phyloP scores from a whole-genome alignment of 345 rosid species.

The Moringa oleifera region DNA sequence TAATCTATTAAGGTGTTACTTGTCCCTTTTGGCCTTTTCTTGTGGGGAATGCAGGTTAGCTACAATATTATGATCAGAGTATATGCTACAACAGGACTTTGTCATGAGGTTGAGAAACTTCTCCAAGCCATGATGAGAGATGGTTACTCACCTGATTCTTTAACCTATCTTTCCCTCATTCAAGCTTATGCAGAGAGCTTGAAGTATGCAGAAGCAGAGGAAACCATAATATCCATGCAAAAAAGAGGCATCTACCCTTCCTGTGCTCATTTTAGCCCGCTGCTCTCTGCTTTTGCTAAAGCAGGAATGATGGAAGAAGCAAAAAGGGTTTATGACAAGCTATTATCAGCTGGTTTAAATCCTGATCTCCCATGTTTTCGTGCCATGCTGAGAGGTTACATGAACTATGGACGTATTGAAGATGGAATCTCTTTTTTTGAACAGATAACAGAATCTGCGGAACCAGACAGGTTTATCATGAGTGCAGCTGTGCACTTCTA shows the following conservation, averaged over 20 bases:
- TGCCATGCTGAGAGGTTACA: slow-evolving; percentile 56
- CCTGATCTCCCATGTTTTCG: slow-evolving; percentile 49
- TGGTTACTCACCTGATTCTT: slow-evolving; percentile 44
- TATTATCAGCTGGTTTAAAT: slow-evolving; percentile 31
- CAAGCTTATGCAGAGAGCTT: slow-evolving; percentile 48
- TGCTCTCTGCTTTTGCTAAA: slow-evolving; percentile 49
- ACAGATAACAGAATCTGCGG: slow-evolving; percentile 33
- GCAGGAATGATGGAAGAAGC: slow-evolving; percentile 58
- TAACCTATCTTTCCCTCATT: slow-evolving; percentile 46
- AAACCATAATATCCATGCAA: slow-evolving; percentile 41
- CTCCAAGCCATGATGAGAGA: slow-evolving; percentile 52
- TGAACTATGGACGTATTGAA: slow-evolving; percentile 44
- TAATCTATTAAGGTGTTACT: slow-evolving; percentile 7
- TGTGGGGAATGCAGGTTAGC: slow-evolving; percentile 52
- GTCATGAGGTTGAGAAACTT: slow-evolving; percentile 45
- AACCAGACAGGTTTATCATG: slow-evolving; percentile 46
- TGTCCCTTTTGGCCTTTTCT: slow-evolving; percentile 7
- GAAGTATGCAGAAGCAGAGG: slow-evolving; percentile 59
- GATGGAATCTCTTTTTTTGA: slow-evolving; percentile 53
- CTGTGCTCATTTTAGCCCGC: slow-evolving; percentile 46
- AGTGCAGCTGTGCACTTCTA: slow-evolving; percentile 57
- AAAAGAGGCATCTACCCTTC: slow-evolving; percentile 42
- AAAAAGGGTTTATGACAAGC: slow-evolving; percentile 43
- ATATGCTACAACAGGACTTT: slow-evolving; percentile 42
- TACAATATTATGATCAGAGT: slow-evolving; percentile 59